Conservation (phyloP, 169 alveolate species). For the Plasmodium vivax region DNA sequence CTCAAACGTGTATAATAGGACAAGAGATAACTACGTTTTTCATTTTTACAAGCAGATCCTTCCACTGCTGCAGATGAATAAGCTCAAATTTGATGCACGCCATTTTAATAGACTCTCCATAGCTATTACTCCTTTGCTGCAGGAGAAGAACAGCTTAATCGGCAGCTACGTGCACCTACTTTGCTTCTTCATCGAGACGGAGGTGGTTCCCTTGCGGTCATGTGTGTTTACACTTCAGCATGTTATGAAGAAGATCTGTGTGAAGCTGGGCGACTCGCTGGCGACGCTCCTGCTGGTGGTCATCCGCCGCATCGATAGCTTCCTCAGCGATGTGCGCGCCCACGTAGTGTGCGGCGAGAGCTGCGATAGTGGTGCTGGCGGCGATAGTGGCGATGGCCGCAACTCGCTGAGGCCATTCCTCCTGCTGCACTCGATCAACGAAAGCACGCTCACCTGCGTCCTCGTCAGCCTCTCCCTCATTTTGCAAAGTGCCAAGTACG, state of each 20-base stretch:
- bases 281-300: not conserved
- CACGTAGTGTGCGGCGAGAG: not conserved
- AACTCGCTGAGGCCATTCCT: conserved; percentile 3
- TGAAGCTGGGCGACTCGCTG: conserved; percentile 9
- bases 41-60: conserved; percentile 27
- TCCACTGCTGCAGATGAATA: not conserved
- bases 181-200: conserved; percentile 24
- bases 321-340: not conserved
- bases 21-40: conserved; percentile 57
- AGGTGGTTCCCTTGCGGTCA: conserved; percentile 64
- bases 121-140: conserved; percentile 28
- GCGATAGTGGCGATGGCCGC: not conserved
- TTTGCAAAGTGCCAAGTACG: conserved; percentile 33
- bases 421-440: conserved; percentile 65
- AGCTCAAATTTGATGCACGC: conserved; percentile 19
- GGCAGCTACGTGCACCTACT: not conserved
- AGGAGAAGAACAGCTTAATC: conserved; percentile 51
- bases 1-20: conserved; percentile 37
- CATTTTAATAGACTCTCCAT: conserved; percentile 43
- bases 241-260: conserved; percentile 23
- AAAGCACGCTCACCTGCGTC: conserved; percentile 52
- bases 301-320: conserved; percentile 30
- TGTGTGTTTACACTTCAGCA: conserved; percentile 58
- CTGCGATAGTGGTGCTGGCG: not conserved
- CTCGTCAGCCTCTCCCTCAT: conserved; percentile 48